Conservation (phyloP, 768 basidiomycete species). For the Vararia minispora region DNA sequence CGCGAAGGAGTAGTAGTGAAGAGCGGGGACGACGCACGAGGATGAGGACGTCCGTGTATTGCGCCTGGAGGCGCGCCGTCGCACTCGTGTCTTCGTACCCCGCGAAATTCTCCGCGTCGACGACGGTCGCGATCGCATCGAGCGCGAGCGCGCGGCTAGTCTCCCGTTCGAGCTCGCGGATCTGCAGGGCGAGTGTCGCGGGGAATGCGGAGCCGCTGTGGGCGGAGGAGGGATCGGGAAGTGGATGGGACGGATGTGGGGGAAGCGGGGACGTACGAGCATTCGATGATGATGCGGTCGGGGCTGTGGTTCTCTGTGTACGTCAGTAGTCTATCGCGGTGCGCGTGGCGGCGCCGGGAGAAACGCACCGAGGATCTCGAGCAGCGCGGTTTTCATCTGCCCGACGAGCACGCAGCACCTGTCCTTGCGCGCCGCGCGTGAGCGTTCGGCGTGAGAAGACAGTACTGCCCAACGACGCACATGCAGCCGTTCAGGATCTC, state of each 20-base stretch:
- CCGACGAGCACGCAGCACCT: constrained; percentile 94
- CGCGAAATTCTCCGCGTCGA: constrained; percentile 84
- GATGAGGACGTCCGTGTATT: constrained; percentile 85
- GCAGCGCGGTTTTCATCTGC: constrained; percentile 82
- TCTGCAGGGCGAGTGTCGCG: constrained; percentile 90
- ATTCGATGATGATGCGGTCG: constrained; percentile 91
- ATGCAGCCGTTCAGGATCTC: constrained; percentile 97
- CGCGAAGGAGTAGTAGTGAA: neutral
- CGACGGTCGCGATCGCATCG: constrained; percentile 85
- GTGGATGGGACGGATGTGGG: neutral
- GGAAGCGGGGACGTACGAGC: constrained; percentile 51
- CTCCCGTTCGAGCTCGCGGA: constrained; percentile 78
- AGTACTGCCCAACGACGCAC: constrained; percentile 31
- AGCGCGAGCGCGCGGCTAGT: constrained; percentile 66
- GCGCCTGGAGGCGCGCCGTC: constrained; percentile 91
- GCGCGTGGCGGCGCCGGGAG: no score
- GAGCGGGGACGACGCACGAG: constrained; percentile 38
- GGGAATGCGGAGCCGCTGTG: constrained; percentile 88
- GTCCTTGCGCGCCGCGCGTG: constrained; percentile 5
- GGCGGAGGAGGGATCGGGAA: neutral
- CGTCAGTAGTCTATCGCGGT: no score
- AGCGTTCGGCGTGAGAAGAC: neutral
- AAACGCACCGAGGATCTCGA: constrained; percentile 70
- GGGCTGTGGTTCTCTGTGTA: constrained; percentile 68
- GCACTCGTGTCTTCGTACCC: constrained; percentile 91